These are phyloP conservation scores for Solanum okadae DNA, from an alignment of 257 asterid genomes.

Conservation along the genomic window DNA sequence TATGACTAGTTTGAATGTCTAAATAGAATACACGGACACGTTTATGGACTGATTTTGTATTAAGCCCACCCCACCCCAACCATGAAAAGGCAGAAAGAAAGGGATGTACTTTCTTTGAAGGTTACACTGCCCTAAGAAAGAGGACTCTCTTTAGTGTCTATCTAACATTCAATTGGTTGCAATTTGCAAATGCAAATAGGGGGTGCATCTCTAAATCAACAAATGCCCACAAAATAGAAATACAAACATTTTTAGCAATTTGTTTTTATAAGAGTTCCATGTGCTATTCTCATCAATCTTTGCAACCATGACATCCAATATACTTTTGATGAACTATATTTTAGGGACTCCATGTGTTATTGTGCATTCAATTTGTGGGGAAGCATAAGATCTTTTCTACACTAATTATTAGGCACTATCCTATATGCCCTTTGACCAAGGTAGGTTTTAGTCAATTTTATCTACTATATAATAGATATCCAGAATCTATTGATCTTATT, in stretches of 20 bases:
- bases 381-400: background rate
- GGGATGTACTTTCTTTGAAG: background rate
- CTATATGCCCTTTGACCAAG: background rate
- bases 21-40: too few relatives aligned
- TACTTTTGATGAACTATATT: background rate
- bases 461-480: background rate
- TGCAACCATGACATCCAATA: background rate
- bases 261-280: background rate
- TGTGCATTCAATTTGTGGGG: background rate
- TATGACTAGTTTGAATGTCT: too few relatives aligned
- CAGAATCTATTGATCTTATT: background rate
- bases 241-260: background rate
- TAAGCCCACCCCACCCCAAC: background rate
- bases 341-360: background rate
- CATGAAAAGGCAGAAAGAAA: background rate
- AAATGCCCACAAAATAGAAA: background rate
- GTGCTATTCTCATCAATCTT: background rate
- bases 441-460: background rate
- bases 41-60: too few relatives aligned
- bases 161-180: background rate
- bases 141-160: slow-evolving; percentile 10
- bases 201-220: background rate
- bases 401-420: background rate
- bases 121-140: slow-evolving; percentile 24
- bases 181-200: background rate